Conservation (phyloP, 2,329 filamentous ascomycete species). For the Proliferodiscus dingleyae region DNA sequence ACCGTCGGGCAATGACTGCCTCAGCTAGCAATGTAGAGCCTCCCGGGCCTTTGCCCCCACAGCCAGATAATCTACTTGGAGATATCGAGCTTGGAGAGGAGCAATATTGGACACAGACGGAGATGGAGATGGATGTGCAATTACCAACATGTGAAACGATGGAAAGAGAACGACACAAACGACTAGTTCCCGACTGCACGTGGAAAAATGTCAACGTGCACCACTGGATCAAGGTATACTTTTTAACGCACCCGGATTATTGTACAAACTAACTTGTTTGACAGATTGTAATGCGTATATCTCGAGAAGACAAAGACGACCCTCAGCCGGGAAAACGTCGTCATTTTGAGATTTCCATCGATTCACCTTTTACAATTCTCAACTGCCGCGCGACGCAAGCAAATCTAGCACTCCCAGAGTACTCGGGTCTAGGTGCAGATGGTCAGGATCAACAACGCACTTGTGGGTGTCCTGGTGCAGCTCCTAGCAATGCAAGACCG, state of each 20-base stretch:
- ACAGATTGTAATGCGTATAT: constrained; percentile 69
- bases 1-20: constrained; percentile 42
- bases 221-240: constrained; percentile 73
- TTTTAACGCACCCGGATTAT: constrained; percentile 4
- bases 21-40: constrained; percentile 49
- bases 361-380: constrained; percentile 70
- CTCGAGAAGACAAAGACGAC: constrained; percentile 60
- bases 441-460: constrained; percentile 38
- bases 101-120: constrained; percentile 55
- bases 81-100: constrained; percentile 52
- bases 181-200: constrained; percentile 66
- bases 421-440: constrained; percentile 48
- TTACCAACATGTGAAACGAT: constrained; percentile 65
- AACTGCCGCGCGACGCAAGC: constrained; percentile 68
- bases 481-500: constrained; percentile 24
- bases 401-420: constrained; percentile 65
- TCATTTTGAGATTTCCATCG: constrained; percentile 74
- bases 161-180: constrained; percentile 55
- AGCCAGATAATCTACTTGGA: constrained; percentile 58
- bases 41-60: constrained; percentile 25
- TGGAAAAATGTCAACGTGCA: constrained; percentile 71
- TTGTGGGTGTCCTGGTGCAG: constrained; percentile 62
- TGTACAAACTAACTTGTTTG: constrained; percentile 3
- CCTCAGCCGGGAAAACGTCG: constrained; percentile 53
- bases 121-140: constrained; percentile 72